Conservation (phyloP, 768 basidiomycete species). For the Lactarius psammicola region DNA sequence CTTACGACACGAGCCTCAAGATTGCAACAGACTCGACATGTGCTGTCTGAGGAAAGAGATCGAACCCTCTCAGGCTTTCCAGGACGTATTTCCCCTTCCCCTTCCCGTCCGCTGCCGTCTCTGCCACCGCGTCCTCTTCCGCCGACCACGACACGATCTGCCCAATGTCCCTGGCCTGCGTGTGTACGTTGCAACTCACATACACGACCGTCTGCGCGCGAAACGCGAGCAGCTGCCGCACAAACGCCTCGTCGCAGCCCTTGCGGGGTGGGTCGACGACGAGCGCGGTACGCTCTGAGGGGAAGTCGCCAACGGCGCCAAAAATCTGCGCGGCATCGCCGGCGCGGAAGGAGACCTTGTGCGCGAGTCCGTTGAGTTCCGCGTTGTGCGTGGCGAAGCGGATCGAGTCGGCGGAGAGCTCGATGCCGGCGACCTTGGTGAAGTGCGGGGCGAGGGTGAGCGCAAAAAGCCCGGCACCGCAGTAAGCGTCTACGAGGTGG, state of each 20-base stretch:
- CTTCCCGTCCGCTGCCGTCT: slow-evolving; percentile 33
- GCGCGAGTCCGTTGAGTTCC: slow-evolving; percentile 38
- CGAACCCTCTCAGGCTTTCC: slow-evolving; percentile 84
- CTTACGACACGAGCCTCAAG: slow-evolving; percentile 45
- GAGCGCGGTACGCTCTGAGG: slow-evolving; percentile 40
- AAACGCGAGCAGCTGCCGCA: not conserved
- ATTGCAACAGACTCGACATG: slow-evolving; percentile 44
- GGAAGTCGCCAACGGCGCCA: slow-evolving; percentile 31
- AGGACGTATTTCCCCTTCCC: slow-evolving; percentile 58
- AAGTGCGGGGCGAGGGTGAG: slow-evolving; percentile 63
- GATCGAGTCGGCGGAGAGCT: not conserved
- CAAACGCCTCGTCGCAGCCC: slow-evolving; percentile 21
- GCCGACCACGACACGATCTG: slow-evolving; percentile 53
- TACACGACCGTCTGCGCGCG: not conserved
- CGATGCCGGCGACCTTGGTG: not conserved
- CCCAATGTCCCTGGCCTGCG: slow-evolving; percentile 88
- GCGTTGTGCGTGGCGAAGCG: slow-evolving; percentile 34
- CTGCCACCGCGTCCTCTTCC: slow-evolving; percentile 29
- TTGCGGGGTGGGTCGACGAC: not conserved
- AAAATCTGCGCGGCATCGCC: slow-evolving; percentile 33
- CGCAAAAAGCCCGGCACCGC: slow-evolving; percentile 37
- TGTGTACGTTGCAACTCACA: slow-evolving; percentile 98
- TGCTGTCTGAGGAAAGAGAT: slow-evolving; percentile 88
- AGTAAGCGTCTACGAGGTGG: slow-evolving; percentile 83
- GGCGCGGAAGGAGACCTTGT: slow-evolving; percentile 63